Conservation (phyloP, 2,329 filamentous ascomycete species). For the Bretziella fagacearum region DNA sequence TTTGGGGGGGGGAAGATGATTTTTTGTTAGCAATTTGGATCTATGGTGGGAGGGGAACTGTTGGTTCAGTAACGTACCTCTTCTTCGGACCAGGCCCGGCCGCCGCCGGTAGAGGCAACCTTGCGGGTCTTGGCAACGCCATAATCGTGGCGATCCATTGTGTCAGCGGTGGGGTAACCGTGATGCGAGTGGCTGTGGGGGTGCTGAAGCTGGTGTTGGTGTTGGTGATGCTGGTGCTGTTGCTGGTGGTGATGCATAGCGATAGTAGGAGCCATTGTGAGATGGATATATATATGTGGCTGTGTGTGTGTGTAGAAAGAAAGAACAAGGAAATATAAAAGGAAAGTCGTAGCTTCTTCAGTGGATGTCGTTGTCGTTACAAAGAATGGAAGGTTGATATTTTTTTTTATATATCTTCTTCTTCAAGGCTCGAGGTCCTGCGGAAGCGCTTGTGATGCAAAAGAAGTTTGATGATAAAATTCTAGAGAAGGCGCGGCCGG, state of each 20-base stretch:
- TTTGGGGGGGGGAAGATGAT: not conserved
- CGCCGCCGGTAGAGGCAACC: slow-evolving; percentile 52
- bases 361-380: not conserved
- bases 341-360: slow-evolving; percentile 2
- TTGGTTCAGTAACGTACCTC: slow-evolving; percentile 40
- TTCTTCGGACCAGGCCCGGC: slow-evolving; percentile 71
- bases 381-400: not conserved
- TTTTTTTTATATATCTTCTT: not conserved
- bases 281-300: not conserved
- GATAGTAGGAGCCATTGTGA: slow-evolving; percentile 32
- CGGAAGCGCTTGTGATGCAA: too few relatives aligned
- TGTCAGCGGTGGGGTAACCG: slow-evolving; percentile 36
- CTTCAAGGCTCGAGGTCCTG: too few relatives aligned
- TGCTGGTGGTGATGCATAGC: slow-evolving; percentile 21
- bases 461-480: not conserved
- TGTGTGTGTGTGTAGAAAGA: not conserved
- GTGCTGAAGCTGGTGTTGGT: not conserved
- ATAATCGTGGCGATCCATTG: slow-evolving; percentile 40
- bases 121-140: slow-evolving; percentile 50
- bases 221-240: not conserved
- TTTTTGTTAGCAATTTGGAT: not conserved
- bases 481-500: too few relatives aligned
- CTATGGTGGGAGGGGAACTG: not conserved
- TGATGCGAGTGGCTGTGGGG: slow-evolving; percentile 20
- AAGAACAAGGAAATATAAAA: not conserved